Evolutionary conservation across 2,329 filamentous ascomycete species (phyloP), one percentile per base, ranked within the genome.

Genomic region (Fusarium domesticum): DNA sequence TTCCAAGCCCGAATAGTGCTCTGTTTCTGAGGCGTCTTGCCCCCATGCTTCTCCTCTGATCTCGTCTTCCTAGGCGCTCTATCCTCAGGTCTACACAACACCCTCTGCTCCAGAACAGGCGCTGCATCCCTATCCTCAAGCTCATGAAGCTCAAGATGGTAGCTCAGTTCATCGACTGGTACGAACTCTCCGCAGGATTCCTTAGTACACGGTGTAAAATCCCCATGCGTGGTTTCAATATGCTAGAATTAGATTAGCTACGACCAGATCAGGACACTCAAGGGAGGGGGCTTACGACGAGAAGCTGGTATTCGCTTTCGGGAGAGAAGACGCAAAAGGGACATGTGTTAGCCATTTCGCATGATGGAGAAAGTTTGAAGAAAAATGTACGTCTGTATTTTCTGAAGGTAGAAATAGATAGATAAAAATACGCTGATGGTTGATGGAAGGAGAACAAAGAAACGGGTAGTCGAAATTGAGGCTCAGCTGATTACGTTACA

Each of bases 121-220:
- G 51, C 42, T 7, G 43, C 45, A 19, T 48, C 58, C 23, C 51
- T 44, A 4, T 46, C 49, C 35, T 61, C 58, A 18, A 61, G 56
- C 38, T 56, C 50, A 41, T 61, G 58, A 20, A 60, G 58, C 37
- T 60, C 51, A 4, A 60, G 41, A 28, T 61, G 58, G 25, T 47
- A 57, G 15, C 47, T 47, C 35, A 61, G 34, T 19, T 61, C 58
- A n/a, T 57, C 56, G 6, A 39, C 39, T n/a, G 41, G 20, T 25
- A 61, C 35, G n/a, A 71, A 61, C 60, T 87, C 82, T 23, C 77
- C 77, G 58, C 84, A 87, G 17, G 72, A 75, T 14, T 77, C 73
- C 18, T 56, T 47, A 2, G 56, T 56, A 35, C 58, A 61, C 19
- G 43, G 17, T 4, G 55, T 40, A 1, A 48, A 19, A 3, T 52